These are phyloP conservation scores for Trichomonas tenax DNA, from an alignment of 208 protist species.

Conservation along the genomic window DNA sequence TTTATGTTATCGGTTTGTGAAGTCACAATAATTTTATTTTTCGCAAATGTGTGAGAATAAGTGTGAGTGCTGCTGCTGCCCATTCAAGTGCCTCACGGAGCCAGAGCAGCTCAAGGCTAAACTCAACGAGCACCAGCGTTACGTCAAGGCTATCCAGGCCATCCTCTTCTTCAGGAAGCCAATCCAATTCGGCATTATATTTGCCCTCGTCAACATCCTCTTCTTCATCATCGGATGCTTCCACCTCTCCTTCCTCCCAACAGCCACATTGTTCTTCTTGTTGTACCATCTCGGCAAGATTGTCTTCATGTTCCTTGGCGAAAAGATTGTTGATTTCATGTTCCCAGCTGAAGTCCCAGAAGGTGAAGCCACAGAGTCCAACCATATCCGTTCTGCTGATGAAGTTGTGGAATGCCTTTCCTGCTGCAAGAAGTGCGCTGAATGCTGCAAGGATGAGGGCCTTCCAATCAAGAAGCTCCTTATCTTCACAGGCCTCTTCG, in stretches of 20 bases:
- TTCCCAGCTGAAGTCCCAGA: background rate
- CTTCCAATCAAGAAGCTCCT: background rate
- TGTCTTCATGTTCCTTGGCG: background rate
- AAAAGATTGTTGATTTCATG: background rate
- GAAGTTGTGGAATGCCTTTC: too few species aligned
- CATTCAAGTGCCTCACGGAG: background rate
- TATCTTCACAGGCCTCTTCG: background rate
- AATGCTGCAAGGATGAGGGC: background rate
- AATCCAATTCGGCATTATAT: background rate
- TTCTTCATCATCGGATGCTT: background rate
- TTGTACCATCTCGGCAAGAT: background rate
- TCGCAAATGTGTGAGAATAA: background rate
- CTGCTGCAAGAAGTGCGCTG: background rate
- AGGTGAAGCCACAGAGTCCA: background rate
- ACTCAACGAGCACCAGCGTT: background rate
- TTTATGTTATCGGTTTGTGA: background rate
- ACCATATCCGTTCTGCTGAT: background rate
- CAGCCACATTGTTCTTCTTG: background rate
- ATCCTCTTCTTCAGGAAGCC: background rate
- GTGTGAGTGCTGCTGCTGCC: background rate
- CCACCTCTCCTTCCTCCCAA: background rate
- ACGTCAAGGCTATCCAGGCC: background rate
- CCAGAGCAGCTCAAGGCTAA: background rate
- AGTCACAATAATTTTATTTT: background rate
- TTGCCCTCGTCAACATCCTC: background rate